Conservation (phyloP, 495 filamentous ascomycete species). For the Penicillium pulvis region DNA sequence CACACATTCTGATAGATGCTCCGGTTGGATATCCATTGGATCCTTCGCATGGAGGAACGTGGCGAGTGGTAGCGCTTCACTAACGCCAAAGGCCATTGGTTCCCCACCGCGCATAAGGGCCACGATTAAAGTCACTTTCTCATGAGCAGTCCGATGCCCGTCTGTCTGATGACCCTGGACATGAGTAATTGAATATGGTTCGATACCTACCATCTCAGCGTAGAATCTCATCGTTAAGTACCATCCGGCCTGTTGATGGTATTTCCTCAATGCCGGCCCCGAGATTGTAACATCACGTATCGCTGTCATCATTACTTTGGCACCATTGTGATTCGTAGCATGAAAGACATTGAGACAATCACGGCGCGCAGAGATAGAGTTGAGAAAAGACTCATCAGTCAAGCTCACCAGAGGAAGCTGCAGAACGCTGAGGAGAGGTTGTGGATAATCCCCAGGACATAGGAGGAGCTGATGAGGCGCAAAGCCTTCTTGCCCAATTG, state of each 20-base stretch:
- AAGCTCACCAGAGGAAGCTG: too few relatives aligned
- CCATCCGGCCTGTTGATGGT: conserved; percentile 52
- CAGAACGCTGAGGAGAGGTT: too few relatives aligned
- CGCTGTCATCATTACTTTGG: conserved; percentile 59
- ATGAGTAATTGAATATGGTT: conserved; percentile 53
- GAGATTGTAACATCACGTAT: conserved; percentile 53
- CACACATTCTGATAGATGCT: conserved; percentile 42
- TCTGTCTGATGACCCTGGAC: conserved; percentile 51
- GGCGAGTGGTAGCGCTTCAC: conserved; percentile 54
- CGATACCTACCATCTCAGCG: conserved; percentile 52
- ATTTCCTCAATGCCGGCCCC: conserved; percentile 52
- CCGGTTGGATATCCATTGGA: conserved; percentile 44
- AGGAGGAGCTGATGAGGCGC: conserved; percentile 51
- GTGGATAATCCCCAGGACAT: conserved; percentile 19
- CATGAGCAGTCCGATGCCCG: conserved; percentile 55
- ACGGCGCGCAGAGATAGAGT: neutral
- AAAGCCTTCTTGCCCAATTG: conserved; percentile 47
- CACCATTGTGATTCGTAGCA: conserved; percentile 44
- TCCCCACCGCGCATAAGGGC: conserved; percentile 68
- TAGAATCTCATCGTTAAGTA: conserved; percentile 58
- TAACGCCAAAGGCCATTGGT: conserved; percentile 66
- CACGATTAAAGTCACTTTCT: conserved; percentile 58
- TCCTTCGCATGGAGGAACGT: conserved; percentile 58
- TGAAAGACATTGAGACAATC: conserved; percentile 31
- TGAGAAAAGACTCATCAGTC: neutral